Conservation (phyloP, 495 filamentous ascomycete species). For the Gamarada debralockiae region DNA sequence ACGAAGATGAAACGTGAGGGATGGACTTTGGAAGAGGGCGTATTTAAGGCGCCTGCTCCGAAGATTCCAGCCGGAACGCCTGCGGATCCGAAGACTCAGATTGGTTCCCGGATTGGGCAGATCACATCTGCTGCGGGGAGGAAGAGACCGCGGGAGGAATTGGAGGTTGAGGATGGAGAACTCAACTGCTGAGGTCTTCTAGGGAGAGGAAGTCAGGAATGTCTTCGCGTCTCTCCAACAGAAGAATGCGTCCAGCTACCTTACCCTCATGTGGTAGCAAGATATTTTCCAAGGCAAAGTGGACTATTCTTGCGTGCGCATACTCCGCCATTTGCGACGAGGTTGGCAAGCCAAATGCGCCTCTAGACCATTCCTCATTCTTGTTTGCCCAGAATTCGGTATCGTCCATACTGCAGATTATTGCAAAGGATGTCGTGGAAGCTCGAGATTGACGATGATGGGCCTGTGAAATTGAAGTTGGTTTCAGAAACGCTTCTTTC, state of each 20-base stretch:
- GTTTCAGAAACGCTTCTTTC: no score
- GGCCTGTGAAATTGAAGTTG: no score
- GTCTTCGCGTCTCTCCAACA: slow-evolving; percentile 37
- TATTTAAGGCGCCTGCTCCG: slow-evolving; percentile 6
- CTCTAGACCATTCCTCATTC: slow-evolving; percentile 36
- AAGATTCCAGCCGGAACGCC: background rate
- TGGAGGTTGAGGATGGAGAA: slow-evolving; percentile 5
- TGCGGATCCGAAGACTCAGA: background rate
- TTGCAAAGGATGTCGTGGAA: no score
- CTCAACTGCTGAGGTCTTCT: background rate
- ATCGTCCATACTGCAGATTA: no score
- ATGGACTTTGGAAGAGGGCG: slow-evolving; percentile 54
- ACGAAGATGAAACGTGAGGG: slow-evolving; percentile 55
- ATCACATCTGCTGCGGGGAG: background rate
- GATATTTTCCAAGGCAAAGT: slow-evolving; percentile 42
- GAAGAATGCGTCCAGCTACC: slow-evolving; percentile 38
- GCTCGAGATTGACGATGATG: no score
- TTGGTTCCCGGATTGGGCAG: background rate
- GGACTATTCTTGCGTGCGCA: slow-evolving; percentile 43
- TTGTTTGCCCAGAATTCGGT: slow-evolving; percentile 27
- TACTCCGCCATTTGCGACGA: slow-evolving; percentile 46
- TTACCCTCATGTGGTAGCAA: slow-evolving; percentile 39
- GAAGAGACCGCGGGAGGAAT: slow-evolving; percentile 9
- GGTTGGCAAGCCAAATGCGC: slow-evolving; percentile 32
- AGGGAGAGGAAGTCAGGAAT: background rate